Evolutionary conservation across 2,329 filamentous ascomycete genomes (phyloP).

Genomic region (Penicillium corylophilum): DNA sequence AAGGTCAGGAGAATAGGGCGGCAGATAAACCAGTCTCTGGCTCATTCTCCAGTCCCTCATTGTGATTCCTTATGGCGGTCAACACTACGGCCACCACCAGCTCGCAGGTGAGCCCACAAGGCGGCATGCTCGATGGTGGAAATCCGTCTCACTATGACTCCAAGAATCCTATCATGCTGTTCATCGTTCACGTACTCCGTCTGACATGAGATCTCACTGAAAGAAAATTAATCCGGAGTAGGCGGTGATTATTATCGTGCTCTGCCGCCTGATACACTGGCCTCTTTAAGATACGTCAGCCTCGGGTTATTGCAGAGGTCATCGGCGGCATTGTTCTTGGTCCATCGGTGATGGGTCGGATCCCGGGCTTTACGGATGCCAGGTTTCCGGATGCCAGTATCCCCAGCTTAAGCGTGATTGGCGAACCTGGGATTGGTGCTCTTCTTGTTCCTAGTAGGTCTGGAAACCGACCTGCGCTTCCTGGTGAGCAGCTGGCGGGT

Average conservation of each 20-base stretch:
- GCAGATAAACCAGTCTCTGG: no score
- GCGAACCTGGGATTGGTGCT: conserved; percentile 80
- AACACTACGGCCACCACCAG: conserved; percentile 4
- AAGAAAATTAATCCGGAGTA: conserved; percentile 1
- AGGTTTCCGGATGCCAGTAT: conserved; percentile 79
- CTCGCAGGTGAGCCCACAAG: conserved; percentile 50
- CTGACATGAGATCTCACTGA: not conserved
- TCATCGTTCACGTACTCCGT: conserved; percentile 68
- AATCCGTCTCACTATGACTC: conserved; percentile 68
- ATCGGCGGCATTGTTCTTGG: conserved; percentile 82
- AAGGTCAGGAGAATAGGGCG: no score
- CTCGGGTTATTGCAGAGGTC: conserved; percentile 80
- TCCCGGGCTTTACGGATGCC: conserved; percentile 70
- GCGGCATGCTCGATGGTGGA: conserved; percentile 68
- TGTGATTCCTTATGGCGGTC: no score
- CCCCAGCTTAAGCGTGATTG: conserved; percentile 71
- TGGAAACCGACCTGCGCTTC: conserved; percentile 80
- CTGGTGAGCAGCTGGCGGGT: conserved; percentile 77
- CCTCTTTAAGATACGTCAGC: conserved; percentile 76
- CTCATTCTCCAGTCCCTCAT: no score
- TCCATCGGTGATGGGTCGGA: conserved; percentile 82
- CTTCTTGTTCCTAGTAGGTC: conserved; percentile 82
- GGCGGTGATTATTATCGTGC: conserved; percentile 70
- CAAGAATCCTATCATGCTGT: conserved; percentile 70
- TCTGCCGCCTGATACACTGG: conserved; percentile 72